phyloP scores from a whole-genome alignment of 306 rosid species.

The Myrica gale region DNA sequence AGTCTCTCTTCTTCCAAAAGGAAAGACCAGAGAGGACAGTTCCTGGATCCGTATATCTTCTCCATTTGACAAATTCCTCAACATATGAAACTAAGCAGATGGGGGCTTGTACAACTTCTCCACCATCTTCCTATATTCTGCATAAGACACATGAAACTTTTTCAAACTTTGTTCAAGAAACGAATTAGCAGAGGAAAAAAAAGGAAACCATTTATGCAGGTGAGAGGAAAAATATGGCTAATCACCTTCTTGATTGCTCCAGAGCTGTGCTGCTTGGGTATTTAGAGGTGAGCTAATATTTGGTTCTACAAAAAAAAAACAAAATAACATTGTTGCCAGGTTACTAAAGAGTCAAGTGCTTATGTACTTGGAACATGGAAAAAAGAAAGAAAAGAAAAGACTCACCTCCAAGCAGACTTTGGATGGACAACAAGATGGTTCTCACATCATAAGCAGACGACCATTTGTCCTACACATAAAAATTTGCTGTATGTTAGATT shows the following conservation, averaged over 20 bases:
- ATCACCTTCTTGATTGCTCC: conserved; percentile 93
- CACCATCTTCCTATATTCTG: conserved; percentile 94
- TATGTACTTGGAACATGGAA: neutral
- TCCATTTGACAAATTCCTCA: neutral
- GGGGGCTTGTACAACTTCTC: conserved; percentile 78
- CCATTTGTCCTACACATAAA: conserved; percentile 64
- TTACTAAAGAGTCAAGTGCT: neutral
- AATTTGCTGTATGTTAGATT: neutral
- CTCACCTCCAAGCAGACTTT: conserved; percentile 89
- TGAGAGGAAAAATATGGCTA: neutral
- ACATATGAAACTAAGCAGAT: conserved; percentile 36
- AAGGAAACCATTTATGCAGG: neutral
- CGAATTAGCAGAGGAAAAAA: neutral
- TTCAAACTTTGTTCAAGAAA: conserved; percentile 1
- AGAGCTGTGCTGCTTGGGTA: conserved; percentile 88
- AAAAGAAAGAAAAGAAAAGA: neutral
- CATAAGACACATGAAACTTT: conserved; percentile 9
- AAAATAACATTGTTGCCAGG: neutral
- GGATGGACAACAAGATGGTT: conserved; percentile 68
- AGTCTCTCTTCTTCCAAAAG: conserved; percentile 13
- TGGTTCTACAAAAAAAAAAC: conserved; percentile 46
- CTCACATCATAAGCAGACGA: conserved; percentile 88
- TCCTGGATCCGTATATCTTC: neutral
- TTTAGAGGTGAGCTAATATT: conserved; percentile 89
- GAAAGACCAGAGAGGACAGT: conserved; percentile 10